These are phyloP conservation scores for Claviceps pazoutovae DNA, from an alignment of 2,329 filamentous ascomycete genomes.

Conservation along the genomic window DNA sequence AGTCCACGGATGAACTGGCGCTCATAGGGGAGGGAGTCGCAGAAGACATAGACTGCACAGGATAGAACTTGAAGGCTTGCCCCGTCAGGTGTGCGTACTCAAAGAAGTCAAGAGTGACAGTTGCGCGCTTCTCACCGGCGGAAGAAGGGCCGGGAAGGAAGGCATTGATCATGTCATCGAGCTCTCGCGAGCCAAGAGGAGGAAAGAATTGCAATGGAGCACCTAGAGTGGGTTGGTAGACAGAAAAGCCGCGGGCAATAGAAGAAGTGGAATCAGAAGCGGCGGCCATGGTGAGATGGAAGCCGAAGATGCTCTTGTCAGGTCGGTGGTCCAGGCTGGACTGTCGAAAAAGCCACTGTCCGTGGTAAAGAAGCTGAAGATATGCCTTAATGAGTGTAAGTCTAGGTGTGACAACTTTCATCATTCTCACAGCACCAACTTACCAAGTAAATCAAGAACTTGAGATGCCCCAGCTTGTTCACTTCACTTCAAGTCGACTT, in stretches of 20 bases:
- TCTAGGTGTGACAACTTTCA: not conserved
- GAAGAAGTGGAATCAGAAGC: slow-evolving; percentile 7
- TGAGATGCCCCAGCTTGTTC: too few species aligned
- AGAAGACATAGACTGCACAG: slow-evolving; percentile 26
- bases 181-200: slow-evolving; percentile 46
- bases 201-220: slow-evolving; percentile 51
- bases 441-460: too few species aligned
- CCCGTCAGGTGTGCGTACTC: slow-evolving; percentile 38
- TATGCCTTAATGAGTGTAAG: slow-evolving; percentile 1
- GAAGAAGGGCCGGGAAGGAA: slow-evolving; percentile 40
- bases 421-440: too few species aligned
- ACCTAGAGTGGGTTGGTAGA: slow-evolving; percentile 44
- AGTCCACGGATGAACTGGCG: slow-evolving; percentile 26
- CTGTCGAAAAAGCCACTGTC: not conserved
- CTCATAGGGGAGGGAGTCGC: slow-evolving; percentile 30
- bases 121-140: slow-evolving; percentile 44
- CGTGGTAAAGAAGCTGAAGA: not conserved
- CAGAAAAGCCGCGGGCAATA: slow-evolving; percentile 38
- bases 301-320: not conserved
- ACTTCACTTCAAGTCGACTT: too few species aligned
- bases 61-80: slow-evolving; percentile 47
- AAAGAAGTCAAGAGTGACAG: slow-evolving; percentile 46
- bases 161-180: slow-evolving; percentile 44
- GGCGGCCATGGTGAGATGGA: slow-evolving; percentile 14
- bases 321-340: not conserved